Evolutionary conservation across 2,329 filamentous ascomycete genomes (phyloP).

Genomic region (Pseudogymnoascus sp.): DNA sequence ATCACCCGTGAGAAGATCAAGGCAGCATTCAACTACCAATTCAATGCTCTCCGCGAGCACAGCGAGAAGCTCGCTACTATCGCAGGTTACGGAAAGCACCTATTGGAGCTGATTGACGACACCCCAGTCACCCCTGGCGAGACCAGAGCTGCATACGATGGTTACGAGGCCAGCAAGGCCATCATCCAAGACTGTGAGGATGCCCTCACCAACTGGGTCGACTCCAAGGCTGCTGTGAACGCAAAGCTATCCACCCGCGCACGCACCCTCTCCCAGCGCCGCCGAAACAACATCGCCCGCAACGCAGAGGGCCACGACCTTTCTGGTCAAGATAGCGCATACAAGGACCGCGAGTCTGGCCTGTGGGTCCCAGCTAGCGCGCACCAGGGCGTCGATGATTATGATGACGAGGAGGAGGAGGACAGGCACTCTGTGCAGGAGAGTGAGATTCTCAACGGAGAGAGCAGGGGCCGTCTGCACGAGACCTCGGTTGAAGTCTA

Average conservation of each 20-base stretch:
- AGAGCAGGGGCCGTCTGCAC: slow-evolving; percentile 49
- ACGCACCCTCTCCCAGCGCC: slow-evolving; percentile 79
- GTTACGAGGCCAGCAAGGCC: slow-evolving; percentile 95
- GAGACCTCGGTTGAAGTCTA: slow-evolving; percentile 37
- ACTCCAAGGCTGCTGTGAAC: slow-evolving; percentile 78
- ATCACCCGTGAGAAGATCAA: slow-evolving; percentile 99
- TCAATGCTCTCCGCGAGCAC: slow-evolving; percentile 93
- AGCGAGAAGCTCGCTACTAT: slow-evolving; percentile 98
- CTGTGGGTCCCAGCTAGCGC: slow-evolving; percentile 70
- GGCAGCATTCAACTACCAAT: slow-evolving; percentile 95
- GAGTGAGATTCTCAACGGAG: slow-evolving; percentile 48
- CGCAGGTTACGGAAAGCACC: slow-evolving; percentile 93
- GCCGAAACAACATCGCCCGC: slow-evolving; percentile 63
- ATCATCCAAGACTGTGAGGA: slow-evolving; percentile 99
- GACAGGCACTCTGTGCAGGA: slow-evolving; percentile 48
- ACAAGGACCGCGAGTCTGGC: slow-evolving; percentile 70
- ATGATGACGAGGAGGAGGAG: slow-evolving; percentile 60
- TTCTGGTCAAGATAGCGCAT: slow-evolving; percentile 70
- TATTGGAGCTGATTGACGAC: slow-evolving; percentile 94
- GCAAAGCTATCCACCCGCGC: slow-evolving; percentile 82
- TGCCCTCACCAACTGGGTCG: slow-evolving; percentile 93
- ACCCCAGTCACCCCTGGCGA: slow-evolving; percentile 95
- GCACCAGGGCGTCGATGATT: slow-evolving; percentile 51
- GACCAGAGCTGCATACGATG: slow-evolving; percentile 91
- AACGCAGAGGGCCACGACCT: slow-evolving; percentile 72